These are phyloP conservation scores for Vicia faba DNA, from an alignment of 306 rosid species.

Conservation along the genomic window DNA sequence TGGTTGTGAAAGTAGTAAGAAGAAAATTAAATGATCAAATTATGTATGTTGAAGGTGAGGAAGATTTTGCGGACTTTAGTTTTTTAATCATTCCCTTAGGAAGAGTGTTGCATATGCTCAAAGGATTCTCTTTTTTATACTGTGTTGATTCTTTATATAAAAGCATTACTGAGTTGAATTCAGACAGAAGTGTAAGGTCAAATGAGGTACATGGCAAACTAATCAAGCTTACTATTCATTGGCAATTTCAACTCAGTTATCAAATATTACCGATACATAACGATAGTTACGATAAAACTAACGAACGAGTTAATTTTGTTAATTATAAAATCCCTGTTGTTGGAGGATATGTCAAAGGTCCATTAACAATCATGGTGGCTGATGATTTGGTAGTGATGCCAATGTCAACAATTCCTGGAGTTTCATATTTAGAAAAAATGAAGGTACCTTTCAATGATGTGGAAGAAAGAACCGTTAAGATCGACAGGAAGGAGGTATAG, in stretches of 20 bases:
- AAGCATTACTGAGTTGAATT: neutral
- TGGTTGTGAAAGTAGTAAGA: neutral
- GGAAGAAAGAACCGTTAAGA: too few species aligned
- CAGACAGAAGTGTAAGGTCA: neutral
- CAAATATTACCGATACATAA: constrained; percentile 18
- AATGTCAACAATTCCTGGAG: too few species aligned
- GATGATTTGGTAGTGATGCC: too few species aligned
- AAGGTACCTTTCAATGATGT: too few species aligned
- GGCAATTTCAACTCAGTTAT: neutral
- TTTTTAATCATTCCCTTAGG: neutral
- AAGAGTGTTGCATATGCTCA: constrained; percentile 1
- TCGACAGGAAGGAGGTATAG: too few species aligned
- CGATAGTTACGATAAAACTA: too few species aligned
- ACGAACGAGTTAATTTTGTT: too few species aligned
- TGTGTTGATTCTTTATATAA: constrained; percentile 12
- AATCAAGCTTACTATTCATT: neutral
- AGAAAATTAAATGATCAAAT: neutral
- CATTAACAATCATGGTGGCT: too few species aligned
- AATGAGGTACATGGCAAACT: neutral
- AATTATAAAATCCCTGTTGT: too few species aligned
- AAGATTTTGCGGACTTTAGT: neutral
- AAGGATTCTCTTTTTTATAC: neutral
- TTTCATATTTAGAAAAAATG: too few species aligned
- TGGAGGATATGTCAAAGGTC: too few species aligned
- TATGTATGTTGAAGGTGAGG: neutral